A percentile compares a stretch with the other conserved stretches of the same genome.
phyloP scores from a whole-genome alignment of 2,329 filamentous ascomycete genomes.

The Neonectria ditissima region DNA sequence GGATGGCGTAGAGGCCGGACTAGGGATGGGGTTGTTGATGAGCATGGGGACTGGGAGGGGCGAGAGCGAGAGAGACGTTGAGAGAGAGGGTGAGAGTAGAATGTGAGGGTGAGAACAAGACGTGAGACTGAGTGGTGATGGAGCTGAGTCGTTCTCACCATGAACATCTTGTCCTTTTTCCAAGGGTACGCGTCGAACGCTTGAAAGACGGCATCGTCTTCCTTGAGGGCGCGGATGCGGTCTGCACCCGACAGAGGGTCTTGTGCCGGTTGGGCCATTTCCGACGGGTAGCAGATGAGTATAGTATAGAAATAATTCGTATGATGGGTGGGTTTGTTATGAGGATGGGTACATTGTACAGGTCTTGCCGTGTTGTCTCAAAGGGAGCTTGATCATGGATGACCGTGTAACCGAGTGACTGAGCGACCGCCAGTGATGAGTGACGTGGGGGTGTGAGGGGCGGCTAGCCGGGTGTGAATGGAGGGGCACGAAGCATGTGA shows the following conservation, averaged over 20 bases:
- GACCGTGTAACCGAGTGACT: conserved; percentile 1
- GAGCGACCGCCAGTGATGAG: conserved; percentile 5
- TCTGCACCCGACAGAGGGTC: conserved; percentile 48
- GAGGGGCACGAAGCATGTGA: conserved; percentile 27
- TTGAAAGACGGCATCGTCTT: conserved; percentile 62
- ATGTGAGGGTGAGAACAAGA: background rate
- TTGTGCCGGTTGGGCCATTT: conserved; percentile 37
- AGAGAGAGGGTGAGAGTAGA: background rate
- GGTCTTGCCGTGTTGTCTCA: background rate
- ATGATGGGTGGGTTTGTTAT: background rate
- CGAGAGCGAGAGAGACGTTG: background rate
- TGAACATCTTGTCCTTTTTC: conserved; percentile 75
- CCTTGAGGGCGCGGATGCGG: conserved; percentile 54
- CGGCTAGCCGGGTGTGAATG: conserved; percentile 26
- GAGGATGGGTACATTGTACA: background rate
- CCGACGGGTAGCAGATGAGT: background rate
- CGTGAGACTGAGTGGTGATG: background rate
- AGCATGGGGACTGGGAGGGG: conserved; percentile 7
- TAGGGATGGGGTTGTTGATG: conserved; percentile 38
- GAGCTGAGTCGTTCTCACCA: conserved; percentile 55
- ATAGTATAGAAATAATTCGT: background rate
- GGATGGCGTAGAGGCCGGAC: conserved; percentile 73
- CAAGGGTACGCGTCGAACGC: conserved; percentile 76
- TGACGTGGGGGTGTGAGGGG: conserved; percentile 11
- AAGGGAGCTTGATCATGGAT: conserved; percentile 3